Percentiles rank a stretch among this genome's conserved stretches.
phyloP scores from a whole-genome alignment of 306 rosid species.

The Lathyrus oleraceus region DNA sequence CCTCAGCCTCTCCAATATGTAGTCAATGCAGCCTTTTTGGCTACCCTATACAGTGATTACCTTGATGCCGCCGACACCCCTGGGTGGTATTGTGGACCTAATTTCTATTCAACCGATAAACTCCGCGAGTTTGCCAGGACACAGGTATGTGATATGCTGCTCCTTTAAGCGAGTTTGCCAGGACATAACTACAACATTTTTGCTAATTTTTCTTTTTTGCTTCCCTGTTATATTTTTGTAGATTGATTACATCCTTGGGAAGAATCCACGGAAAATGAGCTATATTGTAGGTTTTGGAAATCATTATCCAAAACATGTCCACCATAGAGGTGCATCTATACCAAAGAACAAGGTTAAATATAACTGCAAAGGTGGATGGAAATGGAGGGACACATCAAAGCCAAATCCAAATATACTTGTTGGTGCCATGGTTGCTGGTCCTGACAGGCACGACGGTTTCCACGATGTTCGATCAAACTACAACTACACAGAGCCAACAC shows the following conservation, averaged over 20 bases:
- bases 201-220: conserved; percentile 16
- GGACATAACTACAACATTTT: neutral
- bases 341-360: conserved; percentile 87
- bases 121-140: conserved; percentile 85
- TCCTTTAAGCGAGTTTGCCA: neutral
- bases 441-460: conserved; percentile 92
- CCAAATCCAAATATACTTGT: conserved; percentile 81
- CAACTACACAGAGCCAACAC: conserved; percentile 95
- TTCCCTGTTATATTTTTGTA: conserved; percentile 42
- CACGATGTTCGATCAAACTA: conserved; percentile 82
- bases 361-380: conserved; percentile 96
- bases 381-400: conserved; percentile 81
- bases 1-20: conserved; percentile 98
- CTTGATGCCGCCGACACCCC: conserved; percentile 98
- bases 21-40: conserved; percentile 95
- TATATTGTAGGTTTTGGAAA: conserved; percentile 81
- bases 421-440: conserved; percentile 99
- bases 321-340: conserved; percentile 94
- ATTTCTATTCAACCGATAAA: conserved; percentile 78
- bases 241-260: conserved; percentile 94
- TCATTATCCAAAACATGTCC: conserved; percentile 87
- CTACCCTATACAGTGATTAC: conserved; percentile 87
- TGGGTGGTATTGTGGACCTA: conserved; percentile 99
- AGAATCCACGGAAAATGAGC: conserved; percentile 89
- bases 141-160: conserved; percentile 54